Percentiles rank a stretch among this genome's conserved stretches.
phyloP scores from a whole-genome alignment of 1,139 yeast genomes.

The Taphrina communis region DNA sequence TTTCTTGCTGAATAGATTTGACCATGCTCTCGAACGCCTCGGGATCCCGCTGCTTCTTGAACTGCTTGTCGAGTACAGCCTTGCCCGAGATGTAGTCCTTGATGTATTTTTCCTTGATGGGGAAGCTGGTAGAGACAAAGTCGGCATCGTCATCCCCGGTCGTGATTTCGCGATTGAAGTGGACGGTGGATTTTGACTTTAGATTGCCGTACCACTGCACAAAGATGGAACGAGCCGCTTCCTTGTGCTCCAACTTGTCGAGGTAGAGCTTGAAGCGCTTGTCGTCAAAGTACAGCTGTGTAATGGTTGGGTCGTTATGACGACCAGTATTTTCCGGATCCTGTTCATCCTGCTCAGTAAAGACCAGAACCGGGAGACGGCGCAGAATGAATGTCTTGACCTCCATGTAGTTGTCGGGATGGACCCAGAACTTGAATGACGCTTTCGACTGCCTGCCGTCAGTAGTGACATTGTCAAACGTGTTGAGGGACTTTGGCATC shows the following conservation, averaged over 20 bases:
- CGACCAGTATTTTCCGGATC: constrained; percentile 51
- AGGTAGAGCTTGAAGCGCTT: constrained; percentile 82
- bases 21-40: constrained; percentile 63
- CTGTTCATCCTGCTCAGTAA: constrained; percentile 56
- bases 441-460: constrained; percentile 55
- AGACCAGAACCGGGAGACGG: constrained; percentile 88
- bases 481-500: constrained; percentile 32
- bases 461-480: constrained; percentile 42
- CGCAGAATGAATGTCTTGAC: constrained; percentile 91
- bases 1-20: constrained; percentile 66
- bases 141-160: constrained; percentile 59
- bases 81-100: constrained; percentile 63
- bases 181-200: constrained; percentile 73
- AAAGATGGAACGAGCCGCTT: constrained; percentile 76
- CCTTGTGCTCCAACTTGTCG: constrained; percentile 70
- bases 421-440: constrained; percentile 92
- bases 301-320: constrained; percentile 74
- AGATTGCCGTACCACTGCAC: constrained; percentile 91
- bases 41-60: constrained; percentile 63
- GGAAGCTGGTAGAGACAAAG: constrained; percentile 64
- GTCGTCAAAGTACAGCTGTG: constrained; percentile 87
- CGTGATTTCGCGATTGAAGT: constrained; percentile 75
- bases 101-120: constrained; percentile 78
- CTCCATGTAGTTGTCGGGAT: constrained; percentile 95
- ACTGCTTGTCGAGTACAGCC: constrained; percentile 57